phyloP scores from a whole-genome alignment of 2,329 filamentous ascomycete species.

The Teratosphaeriaceae sp. region DNA sequence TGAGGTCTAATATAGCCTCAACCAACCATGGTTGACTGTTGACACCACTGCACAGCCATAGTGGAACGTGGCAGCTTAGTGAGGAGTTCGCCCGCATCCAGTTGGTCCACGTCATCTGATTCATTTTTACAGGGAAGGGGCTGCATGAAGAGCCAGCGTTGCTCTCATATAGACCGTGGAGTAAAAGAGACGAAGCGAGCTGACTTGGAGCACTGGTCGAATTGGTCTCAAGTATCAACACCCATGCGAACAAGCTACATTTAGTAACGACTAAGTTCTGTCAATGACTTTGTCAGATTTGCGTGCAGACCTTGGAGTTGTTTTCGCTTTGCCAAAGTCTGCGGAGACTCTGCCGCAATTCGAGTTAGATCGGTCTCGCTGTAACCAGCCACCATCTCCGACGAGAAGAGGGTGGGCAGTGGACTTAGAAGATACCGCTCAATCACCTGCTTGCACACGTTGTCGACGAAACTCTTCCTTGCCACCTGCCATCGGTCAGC shows the following conservation, averaged over 20 bases:
- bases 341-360: background rate
- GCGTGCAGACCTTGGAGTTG: background rate
- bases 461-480: conserved; percentile 1
- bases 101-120: no score
- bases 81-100: no score
- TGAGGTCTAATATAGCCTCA: no score
- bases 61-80: no score
- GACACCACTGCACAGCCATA: no score
- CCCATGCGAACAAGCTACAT: background rate
- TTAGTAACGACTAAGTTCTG: background rate
- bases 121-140: no score
- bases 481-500: background rate
- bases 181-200: no score
- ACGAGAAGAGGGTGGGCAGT: conserved; percentile 5
- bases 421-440: conserved; percentile 4
- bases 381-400: background rate
- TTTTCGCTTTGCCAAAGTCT: background rate
- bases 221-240: no score
- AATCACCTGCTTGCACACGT: conserved; percentile 4
- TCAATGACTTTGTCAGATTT: background rate
- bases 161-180: no score
- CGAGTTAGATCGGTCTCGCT: conserved; percentile 1
- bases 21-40: no score
- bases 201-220: no score
- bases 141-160: no score